phyloP scores from a whole-genome alignment of 2,329 filamentous ascomycete genomes.

The Ceratocystis destructans region DNA sequence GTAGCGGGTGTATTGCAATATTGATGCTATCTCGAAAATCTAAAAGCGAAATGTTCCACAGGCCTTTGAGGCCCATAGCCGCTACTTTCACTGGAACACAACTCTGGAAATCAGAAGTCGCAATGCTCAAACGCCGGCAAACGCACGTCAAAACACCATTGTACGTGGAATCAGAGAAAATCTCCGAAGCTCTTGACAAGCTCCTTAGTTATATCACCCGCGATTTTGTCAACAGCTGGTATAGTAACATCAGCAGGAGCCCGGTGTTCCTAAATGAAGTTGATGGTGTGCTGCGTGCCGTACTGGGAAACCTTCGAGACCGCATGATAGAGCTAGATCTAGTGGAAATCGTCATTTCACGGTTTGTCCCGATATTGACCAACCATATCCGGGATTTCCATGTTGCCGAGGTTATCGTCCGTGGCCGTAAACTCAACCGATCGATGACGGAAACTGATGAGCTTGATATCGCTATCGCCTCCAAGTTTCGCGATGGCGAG shows the following conservation, averaged over 20 bases:
- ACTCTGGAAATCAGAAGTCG: conserved; percentile 58
- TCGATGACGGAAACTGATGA: conserved; percentile 94
- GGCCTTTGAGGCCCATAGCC: conserved; percentile 31
- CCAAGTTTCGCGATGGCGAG: conserved; percentile 77
- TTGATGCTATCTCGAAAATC: conserved; percentile 46
- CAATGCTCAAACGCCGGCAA: conserved; percentile 49
- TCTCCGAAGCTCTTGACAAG: conserved; percentile 68
- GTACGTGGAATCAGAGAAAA: conserved; percentile 59
- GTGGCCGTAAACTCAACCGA: conserved; percentile 75
- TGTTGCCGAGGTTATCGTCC: conserved; percentile 72
- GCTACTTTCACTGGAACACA: conserved; percentile 47
- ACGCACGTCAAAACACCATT: conserved; percentile 56
- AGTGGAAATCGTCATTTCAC: conserved; percentile 67
- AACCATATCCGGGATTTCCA: conserved; percentile 81
- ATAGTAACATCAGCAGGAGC: conserved; percentile 68
- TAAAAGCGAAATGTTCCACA: conserved; percentile 27
- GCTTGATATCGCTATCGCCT: conserved; percentile 87
- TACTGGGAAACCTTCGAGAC: conserved; percentile 56
- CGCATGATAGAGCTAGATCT: conserved; percentile 64
- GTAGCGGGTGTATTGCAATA: conserved; percentile 44
- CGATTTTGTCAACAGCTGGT: conserved; percentile 85
- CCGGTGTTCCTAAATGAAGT: conserved; percentile 74
- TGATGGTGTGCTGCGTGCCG: conserved; percentile 62
- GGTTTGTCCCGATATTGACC: conserved; percentile 77
- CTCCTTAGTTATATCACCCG: conserved; percentile 62